Evolutionary conservation across 2,329 filamentous ascomycete species (phyloP).

Genomic region (Calonectria pteridis): DNA sequence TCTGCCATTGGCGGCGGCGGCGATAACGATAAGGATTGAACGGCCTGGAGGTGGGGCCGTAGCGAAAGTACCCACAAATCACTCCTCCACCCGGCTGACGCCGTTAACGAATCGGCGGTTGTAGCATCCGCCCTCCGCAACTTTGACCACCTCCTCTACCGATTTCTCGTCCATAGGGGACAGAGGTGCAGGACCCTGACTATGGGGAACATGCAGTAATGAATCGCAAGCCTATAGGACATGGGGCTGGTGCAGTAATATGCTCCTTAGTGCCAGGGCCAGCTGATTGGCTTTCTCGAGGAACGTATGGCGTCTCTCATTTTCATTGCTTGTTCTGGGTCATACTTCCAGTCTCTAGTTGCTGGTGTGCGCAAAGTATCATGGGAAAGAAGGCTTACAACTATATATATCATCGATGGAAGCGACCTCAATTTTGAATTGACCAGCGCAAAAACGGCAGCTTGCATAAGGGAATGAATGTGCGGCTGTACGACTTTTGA

Average conservation of each 20-base stretch:
- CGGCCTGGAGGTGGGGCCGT: neutral
- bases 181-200: no score
- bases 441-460: neutral
- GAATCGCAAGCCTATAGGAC: neutral
- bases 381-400: neutral
- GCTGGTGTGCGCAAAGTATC: neutral
- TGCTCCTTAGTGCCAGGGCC: neutral
- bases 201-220: neutral
- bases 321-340: neutral
- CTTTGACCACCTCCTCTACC: neutral
- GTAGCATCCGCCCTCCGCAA: neutral
- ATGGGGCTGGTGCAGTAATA: neutral
- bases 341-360: neutral
- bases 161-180: neutral
- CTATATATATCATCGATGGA: neutral
- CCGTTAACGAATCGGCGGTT: neutral
- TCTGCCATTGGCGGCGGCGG: constrained; percentile 11
- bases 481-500: neutral
- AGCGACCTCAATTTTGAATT: neutral
- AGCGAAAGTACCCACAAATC: neutral
- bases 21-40: constrained; percentile 27
- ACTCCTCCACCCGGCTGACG: neutral
- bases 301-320: neutral
- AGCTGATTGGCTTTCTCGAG: neutral
- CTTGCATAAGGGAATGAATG: neutral